phyloP scores from a whole-genome alignment of 495 filamentous ascomycete genomes.

The Staphylotrichum longicolle region DNA sequence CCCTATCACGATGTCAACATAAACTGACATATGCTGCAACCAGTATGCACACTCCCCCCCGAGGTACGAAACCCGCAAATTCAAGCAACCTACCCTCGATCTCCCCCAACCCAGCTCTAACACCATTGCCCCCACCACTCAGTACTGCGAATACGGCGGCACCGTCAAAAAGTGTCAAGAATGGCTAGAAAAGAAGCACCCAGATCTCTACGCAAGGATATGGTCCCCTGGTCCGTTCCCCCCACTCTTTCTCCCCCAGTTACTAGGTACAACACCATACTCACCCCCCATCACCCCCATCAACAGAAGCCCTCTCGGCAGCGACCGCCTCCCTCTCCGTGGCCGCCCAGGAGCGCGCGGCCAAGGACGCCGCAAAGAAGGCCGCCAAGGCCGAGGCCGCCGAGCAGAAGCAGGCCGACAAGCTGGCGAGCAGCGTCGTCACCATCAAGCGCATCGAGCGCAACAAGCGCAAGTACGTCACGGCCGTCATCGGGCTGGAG shows the following conservation, averaged over 20 bases:
- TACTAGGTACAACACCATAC: slow-evolving; percentile 11
- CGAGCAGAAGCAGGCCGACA: slow-evolving; percentile 74
- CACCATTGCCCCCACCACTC: neutral
- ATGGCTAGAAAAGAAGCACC: slow-evolving; percentile 78
- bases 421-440: slow-evolving; percentile 74
- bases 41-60: slow-evolving; percentile 90
- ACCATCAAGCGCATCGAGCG: slow-evolving; percentile 95
- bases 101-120: neutral
- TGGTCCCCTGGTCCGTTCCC: slow-evolving; percentile 73
- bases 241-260: slow-evolving; percentile 5
- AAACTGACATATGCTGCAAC: slow-evolving; percentile 14
- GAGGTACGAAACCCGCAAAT: slow-evolving; percentile 62
- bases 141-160: slow-evolving; percentile 99
- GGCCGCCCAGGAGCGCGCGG: slow-evolving; percentile 85
- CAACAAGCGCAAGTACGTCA: slow-evolving; percentile 96
- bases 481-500: slow-evolving; percentile 83
- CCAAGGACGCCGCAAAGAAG: slow-evolving; percentile 86
- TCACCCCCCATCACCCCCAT: neutral
- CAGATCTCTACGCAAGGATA: slow-evolving; percentile 68
- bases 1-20: neutral
- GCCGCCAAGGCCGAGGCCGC: slow-evolving; percentile 85
- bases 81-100: neutral
- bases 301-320: slow-evolving; percentile 73
- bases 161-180: slow-evolving; percentile 98
- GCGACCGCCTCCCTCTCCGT: slow-evolving; percentile 80